Conservation (phyloP, 805 yeast genomes). For the Candida broadrunensis region DNA sequence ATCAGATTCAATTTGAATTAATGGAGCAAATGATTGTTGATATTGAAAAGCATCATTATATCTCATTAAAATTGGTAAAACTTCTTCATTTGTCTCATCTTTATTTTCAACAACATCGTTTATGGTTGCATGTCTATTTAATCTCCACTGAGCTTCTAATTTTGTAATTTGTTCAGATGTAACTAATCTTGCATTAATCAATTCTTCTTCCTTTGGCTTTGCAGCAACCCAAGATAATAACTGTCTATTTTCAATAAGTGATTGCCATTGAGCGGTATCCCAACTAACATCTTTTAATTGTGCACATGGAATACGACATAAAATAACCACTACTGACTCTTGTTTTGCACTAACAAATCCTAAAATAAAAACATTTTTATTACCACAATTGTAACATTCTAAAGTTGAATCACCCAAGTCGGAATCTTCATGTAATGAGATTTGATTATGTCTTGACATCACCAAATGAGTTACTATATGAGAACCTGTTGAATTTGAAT, state of each 20-base stretch:
- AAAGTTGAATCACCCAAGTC: conserved; percentile 83
- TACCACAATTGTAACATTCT: conserved; percentile 91
- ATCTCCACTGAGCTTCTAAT: conserved; percentile 80
- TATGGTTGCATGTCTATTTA: conserved; percentile 67
- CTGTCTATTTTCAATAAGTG: conserved; percentile 75
- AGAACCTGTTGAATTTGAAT: conserved; percentile 54
- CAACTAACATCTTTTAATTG: conserved; percentile 72
- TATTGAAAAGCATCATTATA: conserved; percentile 83
- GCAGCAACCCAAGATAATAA: conserved; percentile 81
- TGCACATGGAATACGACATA: conserved; percentile 89
- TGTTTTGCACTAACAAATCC: conserved; percentile 88
- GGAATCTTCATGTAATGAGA: conserved; percentile 73
- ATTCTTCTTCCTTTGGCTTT: conserved; percentile 63
- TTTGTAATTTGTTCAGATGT: conserved; percentile 63
- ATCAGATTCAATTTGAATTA: conserved; percentile 79
- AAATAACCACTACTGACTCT: conserved; percentile 79
- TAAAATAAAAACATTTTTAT: conserved; percentile 69
- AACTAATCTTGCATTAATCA: conserved; percentile 52
- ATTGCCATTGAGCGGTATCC: conserved; percentile 88
- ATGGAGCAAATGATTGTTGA: conserved; percentile 80
- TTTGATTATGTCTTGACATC: conserved; percentile 69
- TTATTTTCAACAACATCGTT: conserved; percentile 44
- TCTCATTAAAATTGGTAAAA: conserved; percentile 70
- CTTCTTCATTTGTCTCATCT: conserved; percentile 53
- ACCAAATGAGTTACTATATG: conserved; percentile 88